These are phyloP conservation scores for Pseudodiploospora longispora DNA, from an alignment of 2,329 filamentous ascomycete genomes.

Conservation along the genomic window DNA sequence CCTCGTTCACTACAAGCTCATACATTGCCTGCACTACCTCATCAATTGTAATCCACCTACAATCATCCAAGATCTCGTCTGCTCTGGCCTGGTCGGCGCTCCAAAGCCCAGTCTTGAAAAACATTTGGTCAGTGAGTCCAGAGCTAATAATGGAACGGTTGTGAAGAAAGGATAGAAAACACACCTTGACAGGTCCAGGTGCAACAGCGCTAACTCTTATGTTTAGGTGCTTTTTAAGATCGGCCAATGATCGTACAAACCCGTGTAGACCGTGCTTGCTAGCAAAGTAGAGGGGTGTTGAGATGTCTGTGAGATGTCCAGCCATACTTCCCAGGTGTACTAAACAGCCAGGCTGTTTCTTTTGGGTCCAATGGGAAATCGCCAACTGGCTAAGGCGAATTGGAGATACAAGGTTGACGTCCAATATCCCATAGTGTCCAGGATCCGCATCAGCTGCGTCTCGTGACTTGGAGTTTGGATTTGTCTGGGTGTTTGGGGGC, in stretches of 20 bases:
- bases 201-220: constrained; percentile 24
- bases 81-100: constrained; percentile 21
- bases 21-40: constrained; percentile 25
- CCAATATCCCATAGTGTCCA: constrained; percentile 26
- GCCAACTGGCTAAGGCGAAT: constrained; percentile 30
- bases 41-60: constrained; percentile 19
- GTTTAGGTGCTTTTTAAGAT: constrained; percentile 21
- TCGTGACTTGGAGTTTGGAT: constrained; percentile 17
- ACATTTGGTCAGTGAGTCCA: not conserved
- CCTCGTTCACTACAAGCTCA: constrained; percentile 16
- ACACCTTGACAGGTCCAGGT: constrained; percentile 24
- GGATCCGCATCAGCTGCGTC: constrained; percentile 21
- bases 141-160: not conserved
- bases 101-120: constrained; percentile 23
- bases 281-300: constrained; percentile 27
- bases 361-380: constrained; percentile 27
- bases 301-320: constrained; percentile 12
- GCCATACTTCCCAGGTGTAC: constrained; percentile 2
- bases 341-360: constrained; percentile 19
- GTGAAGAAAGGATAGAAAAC: constrained; percentile 1
- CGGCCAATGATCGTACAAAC: constrained; percentile 24
- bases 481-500: constrained; percentile 21
- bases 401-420: constrained; percentile 28
- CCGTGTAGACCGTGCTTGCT: constrained; percentile 24
- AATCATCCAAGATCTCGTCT: constrained; percentile 16